Percentiles rank a stretch among this genome's conserved stretches.
Conservation (phyloP, 2,329 filamentous ascomycete species). For the Botrytis fabae region DNA sequence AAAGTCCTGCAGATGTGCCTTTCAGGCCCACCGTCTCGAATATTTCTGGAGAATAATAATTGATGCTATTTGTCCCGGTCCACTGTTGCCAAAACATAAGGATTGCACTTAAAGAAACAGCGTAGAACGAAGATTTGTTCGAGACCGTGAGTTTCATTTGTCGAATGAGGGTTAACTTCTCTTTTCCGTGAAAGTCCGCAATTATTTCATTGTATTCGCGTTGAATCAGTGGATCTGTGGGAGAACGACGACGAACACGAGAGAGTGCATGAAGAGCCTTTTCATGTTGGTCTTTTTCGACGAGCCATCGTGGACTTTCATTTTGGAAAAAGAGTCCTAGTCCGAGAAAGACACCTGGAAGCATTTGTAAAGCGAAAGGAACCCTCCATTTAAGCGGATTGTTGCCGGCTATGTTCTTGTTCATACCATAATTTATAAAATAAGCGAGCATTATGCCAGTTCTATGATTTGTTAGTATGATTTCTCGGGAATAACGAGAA, state of each 20-base stretch:
- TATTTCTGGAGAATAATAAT: slow-evolving; percentile 69
- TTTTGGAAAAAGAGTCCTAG: slow-evolving; percentile 60
- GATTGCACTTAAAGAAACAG: slow-evolving; percentile 47
- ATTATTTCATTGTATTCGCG: slow-evolving; percentile 51
- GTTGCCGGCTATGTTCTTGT: slow-evolving; percentile 5
- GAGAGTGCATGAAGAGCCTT: slow-evolving; percentile 57
- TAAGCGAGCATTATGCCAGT: slow-evolving; percentile 26
- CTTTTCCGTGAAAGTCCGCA: slow-evolving; percentile 49
- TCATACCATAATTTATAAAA: slow-evolving; percentile 24
- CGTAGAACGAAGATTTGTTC: slow-evolving; percentile 36
- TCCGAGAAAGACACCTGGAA: slow-evolving; percentile 63
- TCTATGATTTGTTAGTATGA: not conserved
- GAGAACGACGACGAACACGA: slow-evolving; percentile 50
- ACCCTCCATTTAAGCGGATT: slow-evolving; percentile 47
- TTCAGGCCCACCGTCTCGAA: slow-evolving; percentile 62
- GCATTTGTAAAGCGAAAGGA: slow-evolving; percentile 62
- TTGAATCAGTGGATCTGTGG: slow-evolving; percentile 52
- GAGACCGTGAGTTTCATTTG: slow-evolving; percentile 33
- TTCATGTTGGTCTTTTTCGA: slow-evolving; percentile 66
- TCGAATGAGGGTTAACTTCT: slow-evolving; percentile 47
- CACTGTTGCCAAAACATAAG: slow-evolving; percentile 68
- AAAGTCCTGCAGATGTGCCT: slow-evolving; percentile 60
- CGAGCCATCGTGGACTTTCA: slow-evolving; percentile 64
- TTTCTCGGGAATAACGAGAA: not conserved
- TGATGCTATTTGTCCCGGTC: slow-evolving; percentile 50